Percentiles rank a stretch among this genome's conserved stretches.
These are phyloP conservation scores for Fusarium sp. DNA, from an alignment of 2,329 filamentous ascomycete species.

Conservation along the genomic window DNA sequence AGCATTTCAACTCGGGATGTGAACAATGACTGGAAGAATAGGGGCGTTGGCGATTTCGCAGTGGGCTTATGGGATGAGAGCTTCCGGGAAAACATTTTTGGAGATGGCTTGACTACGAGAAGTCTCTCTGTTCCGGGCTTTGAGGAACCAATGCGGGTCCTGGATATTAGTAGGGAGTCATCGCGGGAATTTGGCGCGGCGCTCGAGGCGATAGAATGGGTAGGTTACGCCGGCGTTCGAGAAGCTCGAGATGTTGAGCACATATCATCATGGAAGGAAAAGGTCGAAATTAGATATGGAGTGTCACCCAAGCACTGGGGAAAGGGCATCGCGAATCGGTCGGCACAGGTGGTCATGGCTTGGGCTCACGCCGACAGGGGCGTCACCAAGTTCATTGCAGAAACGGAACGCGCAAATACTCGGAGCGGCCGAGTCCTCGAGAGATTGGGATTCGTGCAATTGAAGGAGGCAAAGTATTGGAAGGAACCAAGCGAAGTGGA, in stretches of 20 bases:
- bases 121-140: background rate
- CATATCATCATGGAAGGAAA: slow-evolving; percentile 36
- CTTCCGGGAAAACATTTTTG: background rate
- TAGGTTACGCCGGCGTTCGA: slow-evolving; percentile 35
- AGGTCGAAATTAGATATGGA: slow-evolving; percentile 41
- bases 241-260: slow-evolving; percentile 11
- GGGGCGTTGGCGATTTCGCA: slow-evolving; percentile 42
- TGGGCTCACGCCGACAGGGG: slow-evolving; percentile 36
- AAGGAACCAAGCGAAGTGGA: background rate
- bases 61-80: slow-evolving; percentile 18
- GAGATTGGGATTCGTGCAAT: background rate
- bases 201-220: slow-evolving; percentile 25
- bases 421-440: slow-evolving; percentile 21
- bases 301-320: slow-evolving; percentile 27
- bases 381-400: slow-evolving; percentile 35
- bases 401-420: slow-evolving; percentile 28
- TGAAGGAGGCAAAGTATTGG: slow-evolving; percentile 1
- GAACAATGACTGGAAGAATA: slow-evolving; percentile 19
- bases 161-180: background rate
- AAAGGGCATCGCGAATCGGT: slow-evolving; percentile 32
- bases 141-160: background rate
- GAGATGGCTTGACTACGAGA: background rate
- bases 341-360: slow-evolving; percentile 29
- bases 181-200: background rate
- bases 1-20: slow-evolving; percentile 22